Evolutionary conservation across 805 yeast genomes (phyloP).

Genomic region (Kodamaea kakaduensis): DNA sequence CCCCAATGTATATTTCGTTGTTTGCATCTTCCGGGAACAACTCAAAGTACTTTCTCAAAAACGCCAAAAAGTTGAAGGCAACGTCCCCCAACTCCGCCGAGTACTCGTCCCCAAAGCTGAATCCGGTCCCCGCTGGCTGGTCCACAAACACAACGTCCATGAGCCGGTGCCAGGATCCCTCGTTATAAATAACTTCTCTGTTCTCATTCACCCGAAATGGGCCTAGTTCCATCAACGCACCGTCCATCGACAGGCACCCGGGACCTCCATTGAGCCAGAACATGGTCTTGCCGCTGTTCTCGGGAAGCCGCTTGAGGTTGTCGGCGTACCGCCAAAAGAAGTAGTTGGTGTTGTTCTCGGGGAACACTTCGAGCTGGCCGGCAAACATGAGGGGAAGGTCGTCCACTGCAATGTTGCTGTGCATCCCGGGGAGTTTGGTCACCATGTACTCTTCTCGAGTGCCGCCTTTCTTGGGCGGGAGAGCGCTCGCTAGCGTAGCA

Average conservation of each 20-base stretch:
- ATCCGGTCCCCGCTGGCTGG: conserved; percentile 95
- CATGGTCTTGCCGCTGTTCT: conserved; percentile 45
- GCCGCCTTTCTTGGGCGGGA: conserved; percentile 11
- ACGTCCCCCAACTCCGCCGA: conserved; percentile 55
- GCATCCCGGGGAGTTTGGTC: conserved; percentile 35
- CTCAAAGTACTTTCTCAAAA: conserved; percentile 61
- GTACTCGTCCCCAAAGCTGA: conserved; percentile 58
- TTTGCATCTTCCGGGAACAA: conserved; percentile 67
- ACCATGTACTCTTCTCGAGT: conserved; percentile 23
- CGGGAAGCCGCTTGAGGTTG: conserved; percentile 18
- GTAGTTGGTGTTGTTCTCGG: conserved; percentile 52
- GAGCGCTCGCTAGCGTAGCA: conserved; percentile 2
- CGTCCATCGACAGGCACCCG: conserved; percentile 97
- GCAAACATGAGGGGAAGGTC: conserved; percentile 55
- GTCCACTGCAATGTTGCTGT: conserved; percentile 25
- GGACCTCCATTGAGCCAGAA: conserved; percentile 99
- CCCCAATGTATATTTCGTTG: conserved; percentile 75
- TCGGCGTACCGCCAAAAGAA: conserved; percentile 76
- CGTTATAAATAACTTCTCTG: conserved; percentile 46
- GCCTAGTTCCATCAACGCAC: conserved; percentile 89
- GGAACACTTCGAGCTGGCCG: conserved; percentile 59
- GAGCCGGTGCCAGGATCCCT: conserved; percentile 79
- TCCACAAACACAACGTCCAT: conserved; percentile 84
- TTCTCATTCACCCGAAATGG: conserved; percentile 64
- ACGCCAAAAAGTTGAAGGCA: conserved; percentile 57